Evolutionary conservation across 352 stramenopile species (phyloP), one percentile per base, ranked within the genome.

Genomic region (Phytophthora niederhauseri): DNA sequence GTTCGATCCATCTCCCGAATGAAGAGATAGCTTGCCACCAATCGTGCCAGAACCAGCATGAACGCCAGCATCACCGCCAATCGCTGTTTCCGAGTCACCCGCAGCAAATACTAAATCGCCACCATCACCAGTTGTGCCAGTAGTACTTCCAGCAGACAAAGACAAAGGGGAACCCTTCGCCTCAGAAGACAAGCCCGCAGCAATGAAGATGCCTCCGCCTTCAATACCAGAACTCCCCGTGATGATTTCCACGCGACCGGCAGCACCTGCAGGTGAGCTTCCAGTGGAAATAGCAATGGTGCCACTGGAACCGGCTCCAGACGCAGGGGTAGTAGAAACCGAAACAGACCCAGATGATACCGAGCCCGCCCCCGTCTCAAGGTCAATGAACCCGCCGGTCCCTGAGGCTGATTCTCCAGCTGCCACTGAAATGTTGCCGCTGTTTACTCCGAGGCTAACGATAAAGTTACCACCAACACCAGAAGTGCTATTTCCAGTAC

Each of bases 401-500:
- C 51, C 61, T 20, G 55, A 56, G 46, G 31, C n/a, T 49, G 70
- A 61, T 19, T 68, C 30, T 60, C 70, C 70, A 52, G 66, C 57
- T 17, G 31, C 36, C 41, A 78, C 24, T 24, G 59, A 73, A 20
- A 78, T 74, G 20, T 66, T 78, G 11, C 66, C 71, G 49, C 59
- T 75, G 67, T 66, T 72, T 30, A 70, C 22, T 51, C 70, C 72
- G 20, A 78, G 72, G 31, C 26, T 38, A 53, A 78, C 72, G 36
- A 54, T 20, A 20, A 78, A 70, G 48, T 76, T 77, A 9, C 68
- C 68, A 36, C 72, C 72, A 48, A 61, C 34, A 46, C 28, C 51
- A 64, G 75, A 75, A 41, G 20, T 77, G 26, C 71, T 77, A 52
- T 48, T 72, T 24, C 75, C 72, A 61, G 68, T 76, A 24, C 43